These are phyloP conservation scores for Chalciporus sp. DNA, from an alignment of 1,284 basidiomycete genomes.

Conservation along the genomic window DNA sequence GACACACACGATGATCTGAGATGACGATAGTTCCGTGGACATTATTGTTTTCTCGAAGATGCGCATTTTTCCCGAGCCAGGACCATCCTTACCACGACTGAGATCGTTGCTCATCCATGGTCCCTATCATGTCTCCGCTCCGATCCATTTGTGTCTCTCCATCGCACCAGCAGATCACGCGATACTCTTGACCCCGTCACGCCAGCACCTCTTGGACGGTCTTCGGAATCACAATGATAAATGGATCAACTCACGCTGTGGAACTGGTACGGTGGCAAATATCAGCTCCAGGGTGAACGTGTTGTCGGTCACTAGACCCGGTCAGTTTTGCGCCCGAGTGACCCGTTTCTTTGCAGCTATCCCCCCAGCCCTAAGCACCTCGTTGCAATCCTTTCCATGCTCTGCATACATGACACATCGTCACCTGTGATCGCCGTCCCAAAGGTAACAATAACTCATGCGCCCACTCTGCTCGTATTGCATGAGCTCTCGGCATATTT, in stretches of 20 bases:
- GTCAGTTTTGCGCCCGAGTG: slow-evolving; percentile 7
- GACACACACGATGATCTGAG: background rate
- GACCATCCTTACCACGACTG: slow-evolving; percentile 46
- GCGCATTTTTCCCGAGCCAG: slow-evolving; percentile 25
- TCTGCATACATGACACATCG: slow-evolving; percentile 41
- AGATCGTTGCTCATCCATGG: slow-evolving; percentile 55
- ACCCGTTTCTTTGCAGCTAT: slow-evolving; percentile 49
- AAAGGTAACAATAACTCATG: slow-evolving; percentile 45
- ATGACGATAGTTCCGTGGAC: background rate
- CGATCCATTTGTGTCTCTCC: slow-evolving; percentile 59
- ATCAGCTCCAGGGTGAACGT: slow-evolving; percentile 52
- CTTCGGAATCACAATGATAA: slow-evolving; percentile 55
- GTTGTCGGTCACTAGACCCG: slow-evolving; percentile 47
- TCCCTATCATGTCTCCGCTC: slow-evolving; percentile 54
- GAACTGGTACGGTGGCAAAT: slow-evolving; percentile 43
- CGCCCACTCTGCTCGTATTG: slow-evolving; percentile 60
- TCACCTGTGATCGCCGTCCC: slow-evolving; percentile 22
- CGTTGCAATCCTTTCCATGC: slow-evolving; percentile 53
- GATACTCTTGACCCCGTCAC: slow-evolving; percentile 57
- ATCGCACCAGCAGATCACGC: slow-evolving; percentile 39
- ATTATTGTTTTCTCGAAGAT: slow-evolving; percentile 6
- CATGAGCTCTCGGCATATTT: slow-evolving; percentile 69
- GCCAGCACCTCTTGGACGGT: slow-evolving; percentile 40
- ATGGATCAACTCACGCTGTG: slow-evolving; percentile 52
- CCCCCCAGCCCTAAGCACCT: slow-evolving; percentile 64